A percentile compares a stretch with the other conserved stretches of the same genome.
phyloP scores from a whole-genome alignment of 2,329 filamentous ascomycete species.

The Cladosporium colombiae region DNA sequence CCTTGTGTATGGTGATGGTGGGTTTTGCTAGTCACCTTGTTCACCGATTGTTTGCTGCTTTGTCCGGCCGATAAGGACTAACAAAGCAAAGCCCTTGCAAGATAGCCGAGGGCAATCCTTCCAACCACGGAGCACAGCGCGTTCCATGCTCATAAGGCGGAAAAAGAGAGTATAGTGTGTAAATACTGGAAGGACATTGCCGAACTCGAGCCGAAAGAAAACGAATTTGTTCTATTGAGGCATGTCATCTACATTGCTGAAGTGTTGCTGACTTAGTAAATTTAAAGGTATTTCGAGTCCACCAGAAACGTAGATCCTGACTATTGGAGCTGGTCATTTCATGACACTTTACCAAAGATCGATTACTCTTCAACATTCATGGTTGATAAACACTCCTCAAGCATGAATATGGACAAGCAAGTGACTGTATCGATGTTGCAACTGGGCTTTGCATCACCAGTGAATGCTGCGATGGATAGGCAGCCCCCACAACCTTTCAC shows the following conservation, averaged over 20 bases:
- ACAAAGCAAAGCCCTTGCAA: background rate
- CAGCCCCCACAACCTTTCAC: background rate
- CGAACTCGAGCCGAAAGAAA: background rate
- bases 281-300: background rate
- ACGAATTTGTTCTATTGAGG: background rate
- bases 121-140: background rate
- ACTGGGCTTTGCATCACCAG: background rate
- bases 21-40: background rate
- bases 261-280: background rate
- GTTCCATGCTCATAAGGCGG: background rate
- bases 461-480: background rate
- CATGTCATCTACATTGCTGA: background rate
- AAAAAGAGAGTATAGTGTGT: background rate
- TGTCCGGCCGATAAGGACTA: background rate
- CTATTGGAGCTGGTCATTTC: background rate
- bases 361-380: background rate
- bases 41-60: background rate
- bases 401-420: background rate
- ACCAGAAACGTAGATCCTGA: background rate
- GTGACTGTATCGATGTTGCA: background rate
- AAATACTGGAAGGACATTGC: background rate
- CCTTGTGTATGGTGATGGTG: background rate
- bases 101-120: background rate
- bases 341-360: background rate
- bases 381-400: background rate